Base-by-base conservation (phyloP, 441 rosid genomes). In the Omphalea diandra region DNA sequence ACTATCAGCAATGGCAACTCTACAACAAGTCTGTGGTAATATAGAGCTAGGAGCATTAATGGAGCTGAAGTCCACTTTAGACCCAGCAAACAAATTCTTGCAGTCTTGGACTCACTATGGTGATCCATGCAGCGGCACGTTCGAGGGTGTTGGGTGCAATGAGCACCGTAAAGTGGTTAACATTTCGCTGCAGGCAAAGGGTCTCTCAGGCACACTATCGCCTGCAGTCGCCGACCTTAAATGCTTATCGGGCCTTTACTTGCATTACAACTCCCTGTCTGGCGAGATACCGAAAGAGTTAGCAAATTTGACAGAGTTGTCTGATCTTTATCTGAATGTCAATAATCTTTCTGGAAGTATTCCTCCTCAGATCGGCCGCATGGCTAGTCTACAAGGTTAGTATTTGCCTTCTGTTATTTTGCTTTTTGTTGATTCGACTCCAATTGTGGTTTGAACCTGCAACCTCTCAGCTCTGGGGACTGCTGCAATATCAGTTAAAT, bases 141-240 rank as follows among this genome's bases (percentile, higher is more conserved):
- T 93, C 73, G 87, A 84, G 65, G 99, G 99, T 0, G 96, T 95
- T 22, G 96, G 91, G 31, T 95, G 99, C 83, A 82, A 93, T 72
- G 91, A 84, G 69, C 74, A 83, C 61, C 83, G 79, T 15, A 82
- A 71, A 38, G 94, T 95, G 5, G 90, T 91, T 2, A 95, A 90
- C 82, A 83, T 95, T 18, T 90, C 99, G n/a, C 78, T 95, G 22
- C 98, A 92, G 77, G 97, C 94, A 65, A 93, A 82, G 80, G 94
- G 92, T 63, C 85, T 88, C 36, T 72, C 88, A 32, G 86, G 97
- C 49, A 68, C 72, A 52, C 68, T 90, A 41, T 87, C 97, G 33
- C 77, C 92, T 10, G 89, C 94, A 9, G 46, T 95, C 8, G 90
- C 90, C 47, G 83, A 79, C 41, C 90, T 95, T 64, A 82, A 80